Evolutionary conservation across 2,329 filamentous ascomycete genomes (phyloP).

Genomic region (Seiridium cupressi): DNA sequence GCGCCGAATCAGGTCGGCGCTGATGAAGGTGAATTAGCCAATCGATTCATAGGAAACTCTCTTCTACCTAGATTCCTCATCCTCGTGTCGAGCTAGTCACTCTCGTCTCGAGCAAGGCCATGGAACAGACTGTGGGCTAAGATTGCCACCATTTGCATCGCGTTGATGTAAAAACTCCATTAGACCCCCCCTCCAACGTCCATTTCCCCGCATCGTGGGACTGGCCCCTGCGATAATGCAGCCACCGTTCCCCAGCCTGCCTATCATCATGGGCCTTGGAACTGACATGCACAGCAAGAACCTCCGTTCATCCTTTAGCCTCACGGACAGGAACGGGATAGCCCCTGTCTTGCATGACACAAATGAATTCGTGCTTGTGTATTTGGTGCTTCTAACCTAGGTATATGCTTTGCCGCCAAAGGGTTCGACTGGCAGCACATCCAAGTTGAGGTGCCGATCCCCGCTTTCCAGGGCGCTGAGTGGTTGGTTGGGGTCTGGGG

Average conservation of each 20-base stretch:
- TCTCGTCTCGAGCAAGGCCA: no score
- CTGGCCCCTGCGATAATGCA: background rate
- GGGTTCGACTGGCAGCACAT: no score
- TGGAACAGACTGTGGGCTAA: background rate
- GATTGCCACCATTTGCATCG: background rate
- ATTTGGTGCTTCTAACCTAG: no score
- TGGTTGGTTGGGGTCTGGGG: background rate
- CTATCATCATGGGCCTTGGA: background rate
- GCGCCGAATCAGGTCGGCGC: no score
- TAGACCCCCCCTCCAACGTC: background rate
- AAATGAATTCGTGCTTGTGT: no score
- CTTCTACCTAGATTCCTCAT: no score
- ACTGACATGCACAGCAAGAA: background rate
- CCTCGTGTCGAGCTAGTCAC: no score
- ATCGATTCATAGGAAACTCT: no score
- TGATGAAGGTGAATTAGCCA: no score
- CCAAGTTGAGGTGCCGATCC: background rate
- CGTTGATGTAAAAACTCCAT: background rate
- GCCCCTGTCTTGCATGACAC: background rate
- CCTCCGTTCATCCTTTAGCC: background rate
- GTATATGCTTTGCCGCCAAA: no score
- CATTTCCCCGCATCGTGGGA: background rate
- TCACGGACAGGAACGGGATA: background rate
- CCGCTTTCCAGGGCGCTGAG: background rate
- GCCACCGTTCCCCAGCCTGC: background rate